Evolutionary conservation across 2,329 filamentous ascomycete genomes (phyloP).

Genomic region (Dactylellina sp.): DNA sequence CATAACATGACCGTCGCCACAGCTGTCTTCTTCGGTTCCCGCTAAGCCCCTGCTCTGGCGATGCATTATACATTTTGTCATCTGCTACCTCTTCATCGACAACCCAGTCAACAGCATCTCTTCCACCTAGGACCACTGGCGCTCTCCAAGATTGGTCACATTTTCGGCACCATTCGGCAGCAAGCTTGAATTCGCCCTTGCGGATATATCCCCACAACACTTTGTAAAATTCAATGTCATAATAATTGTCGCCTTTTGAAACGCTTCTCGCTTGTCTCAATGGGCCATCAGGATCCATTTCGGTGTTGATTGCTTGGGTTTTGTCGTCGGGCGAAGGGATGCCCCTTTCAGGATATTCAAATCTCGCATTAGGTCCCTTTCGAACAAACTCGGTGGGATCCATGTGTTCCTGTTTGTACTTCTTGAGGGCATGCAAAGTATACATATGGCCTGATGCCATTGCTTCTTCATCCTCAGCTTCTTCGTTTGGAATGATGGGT

Average conservation of each 20-base stretch:
- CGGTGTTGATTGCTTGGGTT: slow-evolving; percentile 78
- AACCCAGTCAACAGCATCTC: slow-evolving; percentile 70
- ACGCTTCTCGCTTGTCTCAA: slow-evolving; percentile 80
- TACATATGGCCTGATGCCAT: slow-evolving; percentile 92
- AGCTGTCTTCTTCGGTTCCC: slow-evolving; percentile 66
- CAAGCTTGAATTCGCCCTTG: slow-evolving; percentile 79
- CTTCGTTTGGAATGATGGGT: slow-evolving; percentile 77
- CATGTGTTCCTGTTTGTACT: slow-evolving; percentile 77
- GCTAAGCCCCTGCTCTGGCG: slow-evolving; percentile 62
- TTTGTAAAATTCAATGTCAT: slow-evolving; percentile 90
- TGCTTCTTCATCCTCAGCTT: slow-evolving; percentile 81
- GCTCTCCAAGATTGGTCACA: slow-evolving; percentile 90
- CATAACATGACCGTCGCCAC: slow-evolving; percentile 83
- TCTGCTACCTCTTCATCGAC: slow-evolving; percentile 67
- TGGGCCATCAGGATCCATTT: slow-evolving; percentile 91
- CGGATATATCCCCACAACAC: slow-evolving; percentile 94
- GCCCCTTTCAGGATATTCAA: slow-evolving; percentile 51
- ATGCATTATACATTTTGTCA: slow-evolving; percentile 61
- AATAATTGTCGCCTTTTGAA: slow-evolving; percentile 85
- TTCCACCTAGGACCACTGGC: slow-evolving; percentile 77
- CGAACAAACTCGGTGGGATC: slow-evolving; percentile 36
- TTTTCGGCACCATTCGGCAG: slow-evolving; percentile 87
- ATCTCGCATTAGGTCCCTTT: slow-evolving; percentile 35
- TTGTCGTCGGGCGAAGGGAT: slow-evolving; percentile 68
- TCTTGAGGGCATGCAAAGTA: slow-evolving; percentile 88